Evolutionary conservation across 495 filamentous ascomycete species (phyloP), one percentile per base, ranked within the genome.

Genomic region (Xylaria castorea): DNA sequence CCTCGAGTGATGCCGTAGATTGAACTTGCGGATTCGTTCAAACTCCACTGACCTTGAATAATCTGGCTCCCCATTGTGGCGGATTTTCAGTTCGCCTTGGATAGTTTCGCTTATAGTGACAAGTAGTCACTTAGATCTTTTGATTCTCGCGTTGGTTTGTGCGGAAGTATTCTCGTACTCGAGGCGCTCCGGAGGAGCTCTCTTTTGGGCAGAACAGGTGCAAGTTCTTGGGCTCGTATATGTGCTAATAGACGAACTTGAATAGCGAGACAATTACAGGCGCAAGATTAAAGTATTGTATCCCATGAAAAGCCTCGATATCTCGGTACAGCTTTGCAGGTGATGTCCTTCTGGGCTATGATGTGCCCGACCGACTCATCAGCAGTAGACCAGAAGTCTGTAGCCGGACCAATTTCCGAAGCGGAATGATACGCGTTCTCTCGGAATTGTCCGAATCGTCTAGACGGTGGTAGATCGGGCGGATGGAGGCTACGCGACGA

Each of bases 1-100:
- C 68, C 34, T 32, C 68, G 68, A 22, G 34, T 25, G 18, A 70
- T 60, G 16, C 32, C 20, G 22, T 58, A 60, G 5, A 70, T n/a
- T 22, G 68, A 61, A 38, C 5, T 61, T 14, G 58, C 22, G 32
- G 58, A 38, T 22, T 61, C 58, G n/a, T 61, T 61, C 18, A 61
- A 38, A 18, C 58, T 61, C 58, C 58, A 61, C 11, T 61, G 58
- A 36, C 18, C 58, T 38, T 36, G 34, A 32, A 61, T 38, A 38
- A 22, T 0, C 20, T 61, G 58, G 8, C 58, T 61, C 18, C 32
- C 58, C 58, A 61, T 61, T 22, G 20, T 38, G 11, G 20, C n/a
- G 1, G 18, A 12, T 38, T 20, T 1, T 0, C 3, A 6, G 20
- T 22, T 38, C 11, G 30, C 5, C 11, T 38, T n/a, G 18, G 32